Base-by-base conservation (phyloP, 78 protist genomes). In the Dictyostelium firmibasis region DNA sequence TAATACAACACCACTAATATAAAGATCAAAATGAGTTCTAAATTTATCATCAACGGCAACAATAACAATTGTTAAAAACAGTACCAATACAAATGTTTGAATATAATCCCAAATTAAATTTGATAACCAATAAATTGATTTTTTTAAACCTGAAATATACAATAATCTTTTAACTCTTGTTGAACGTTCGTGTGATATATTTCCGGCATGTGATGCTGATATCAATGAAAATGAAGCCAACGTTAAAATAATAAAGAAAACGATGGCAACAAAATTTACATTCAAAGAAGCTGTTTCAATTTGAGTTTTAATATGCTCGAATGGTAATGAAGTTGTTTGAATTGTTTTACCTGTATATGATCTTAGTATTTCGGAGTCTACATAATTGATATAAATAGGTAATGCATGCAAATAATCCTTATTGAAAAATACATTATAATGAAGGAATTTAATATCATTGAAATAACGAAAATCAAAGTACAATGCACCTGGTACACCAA, bases 91-190 rank as follows among this genome's bases (percentile, higher is more conserved):
- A 31, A 44, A 35, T 8, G 91, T n/a, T 3, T 41, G 31, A 1
- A 29, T 4, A 33, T 35, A 62, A 27, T 84, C 91, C 81, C 79
- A 84, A 4, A 84, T 20, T 23, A 84, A 43, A 43, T 84, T 84
- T 31, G 81, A 23, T 2, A 84, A 2, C 91, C 91, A 84, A 29
- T 69, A 84, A 25, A 43, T 14, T 41, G 13, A n/a, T 27, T 84
- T 84, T 8, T 25, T 84, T 31, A 74, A 47, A 62, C 91, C 91
- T 25, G 91, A 84, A 7, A 84, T 67, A 29, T 70, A 84, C 1
- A 84, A 23, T 23, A 84, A n/a, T 16, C 67, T n/a, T 27, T 84
- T 84, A 16, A 69, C n/a, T 13, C 72, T 35, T 4, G 38, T n/a
- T 69, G 44, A 74, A 41, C 91, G 50, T 44, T 84, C 91, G 1